Conservation (phyloP, 257 asterid species). For the Datura wrightii region DNA sequence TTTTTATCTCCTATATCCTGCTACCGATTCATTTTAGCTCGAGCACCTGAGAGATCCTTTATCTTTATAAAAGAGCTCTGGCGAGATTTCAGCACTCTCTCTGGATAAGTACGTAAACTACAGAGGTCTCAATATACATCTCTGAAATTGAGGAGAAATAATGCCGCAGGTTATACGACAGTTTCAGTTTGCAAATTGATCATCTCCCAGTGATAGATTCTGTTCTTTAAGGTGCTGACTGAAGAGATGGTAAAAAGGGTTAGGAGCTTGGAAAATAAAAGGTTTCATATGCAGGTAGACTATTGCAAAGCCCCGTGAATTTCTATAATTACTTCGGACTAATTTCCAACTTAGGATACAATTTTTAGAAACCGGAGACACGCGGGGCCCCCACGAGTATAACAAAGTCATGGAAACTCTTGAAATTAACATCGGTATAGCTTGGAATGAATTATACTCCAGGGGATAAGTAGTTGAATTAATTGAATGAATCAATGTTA, state of each 20-base stretch:
- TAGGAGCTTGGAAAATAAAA: background rate
- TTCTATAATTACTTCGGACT: too few species aligned
- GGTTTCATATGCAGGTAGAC: background rate
- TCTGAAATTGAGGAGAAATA: background rate
- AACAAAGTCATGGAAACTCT: too few species aligned
- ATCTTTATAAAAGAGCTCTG: conserved; percentile 5
- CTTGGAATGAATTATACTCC: too few species aligned
- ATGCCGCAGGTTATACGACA: background rate
- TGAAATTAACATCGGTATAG: too few species aligned
- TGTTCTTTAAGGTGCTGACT: background rate
- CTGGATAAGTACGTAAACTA: background rate
- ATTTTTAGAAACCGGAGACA: too few species aligned
- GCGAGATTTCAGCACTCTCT: background rate
- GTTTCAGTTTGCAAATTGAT: background rate
- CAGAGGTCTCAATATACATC: background rate
- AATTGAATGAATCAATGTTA: too few species aligned
- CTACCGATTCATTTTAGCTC: conserved; percentile 6
- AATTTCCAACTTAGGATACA: too few species aligned
- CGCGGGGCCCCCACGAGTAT: too few species aligned
- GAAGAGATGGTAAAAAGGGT: background rate
- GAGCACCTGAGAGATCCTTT: conserved; percentile 12
- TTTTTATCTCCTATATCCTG: background rate
- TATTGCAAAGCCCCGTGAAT: background rate
- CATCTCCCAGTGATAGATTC: background rate
- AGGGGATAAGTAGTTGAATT: too few species aligned